Base-by-base conservation (phyloP, 352 stramenopile species). In the Phytophthora fragariaefolia region DNA sequence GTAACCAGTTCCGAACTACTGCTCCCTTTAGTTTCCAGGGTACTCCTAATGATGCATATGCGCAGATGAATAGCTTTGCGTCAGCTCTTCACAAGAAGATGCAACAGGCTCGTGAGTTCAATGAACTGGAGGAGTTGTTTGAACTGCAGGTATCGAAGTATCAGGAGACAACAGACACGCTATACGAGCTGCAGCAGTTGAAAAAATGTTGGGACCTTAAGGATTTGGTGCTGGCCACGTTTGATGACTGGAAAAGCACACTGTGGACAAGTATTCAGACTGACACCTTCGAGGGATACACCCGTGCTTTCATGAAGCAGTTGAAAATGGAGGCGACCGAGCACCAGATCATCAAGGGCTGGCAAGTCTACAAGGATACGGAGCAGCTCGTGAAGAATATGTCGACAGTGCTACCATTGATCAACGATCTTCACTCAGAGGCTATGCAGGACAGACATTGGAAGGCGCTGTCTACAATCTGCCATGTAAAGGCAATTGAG, bases 361-460 rank as follows among this genome's bases (percentile, higher is more conserved):
- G 89, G 89, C 87, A 95, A 63, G 87, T 93, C 9, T 95, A 94
- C 74, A 94, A 95, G 48, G 89, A 96, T 53, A 89, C 83, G 0
- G 87, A 96, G 50, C 81, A 94, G 61, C 71, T 94, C 7, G 89
- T 93, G 17, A 96, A 95, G 69, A 95, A 96, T 58, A 95, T 95
- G 89, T 73, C 86, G 27, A 86, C 81, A 0, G 88, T 96, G 2
- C 48, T 96, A 7, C 87, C 89, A 6, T 72, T 99, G 13, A 97
- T 99, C 69, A 97, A 98, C 54, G 96, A 98, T 53, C 77, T 99
- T 32, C 95, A 98, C 76, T 98, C 91, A 1, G 88, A 98, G 56
- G 90, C 95, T 24, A 98, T 99, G 83, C 89, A 97, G 54, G 76
- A 96, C 47, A 90, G 96, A 4, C 96, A 99, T 77, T 99, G 96